phyloP scores from a whole-genome alignment of 2,329 filamentous ascomycete genomes.

The Lachnellula willkommii region DNA sequence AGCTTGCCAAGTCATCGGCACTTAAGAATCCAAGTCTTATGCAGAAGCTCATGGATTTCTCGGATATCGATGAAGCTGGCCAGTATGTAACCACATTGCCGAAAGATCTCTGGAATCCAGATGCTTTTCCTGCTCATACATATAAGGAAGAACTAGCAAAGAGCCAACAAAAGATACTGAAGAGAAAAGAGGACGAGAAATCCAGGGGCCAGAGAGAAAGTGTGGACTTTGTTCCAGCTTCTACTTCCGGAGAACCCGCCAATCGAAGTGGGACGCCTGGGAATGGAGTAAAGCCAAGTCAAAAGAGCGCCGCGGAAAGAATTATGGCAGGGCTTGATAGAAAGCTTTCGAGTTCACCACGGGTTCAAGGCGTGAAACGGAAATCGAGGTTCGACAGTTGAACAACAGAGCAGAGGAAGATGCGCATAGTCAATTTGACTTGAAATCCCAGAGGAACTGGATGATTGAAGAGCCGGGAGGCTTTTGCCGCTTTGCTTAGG shows the following conservation, averaged over 20 bases:
- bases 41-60: conserved; percentile 68
- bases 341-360: conserved; percentile 28
- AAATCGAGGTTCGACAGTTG: conserved; percentile 32
- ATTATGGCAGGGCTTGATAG: conserved; percentile 32
- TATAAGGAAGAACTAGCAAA: conserved; percentile 46
- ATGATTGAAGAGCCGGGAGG: background rate
- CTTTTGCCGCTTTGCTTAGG: background rate
- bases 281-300: conserved; percentile 14
- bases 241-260: conserved; percentile 14
- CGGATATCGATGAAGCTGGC: conserved; percentile 47
- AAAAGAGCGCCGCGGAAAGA: conserved; percentile 31
- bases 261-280: conserved; percentile 24
- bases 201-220: conserved; percentile 26
- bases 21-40: conserved; percentile 67
- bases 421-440: no score
- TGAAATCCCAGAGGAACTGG: no score
- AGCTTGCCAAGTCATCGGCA: conserved; percentile 60
- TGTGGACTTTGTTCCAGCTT: conserved; percentile 31
- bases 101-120: conserved; percentile 53
- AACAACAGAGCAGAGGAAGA: conserved; percentile 3
- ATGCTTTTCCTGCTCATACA: conserved; percentile 50
- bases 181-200: conserved; percentile 29
- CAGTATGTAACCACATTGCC: conserved; percentile 63
- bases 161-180: conserved; percentile 36
- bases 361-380: conserved; percentile 29